Percentiles rank a stretch among this genome's conserved stretches.
These are phyloP conservation scores for Colletotrichum caudatum DNA, from an alignment of 2,329 filamentous ascomycete species.

Conservation along the genomic window DNA sequence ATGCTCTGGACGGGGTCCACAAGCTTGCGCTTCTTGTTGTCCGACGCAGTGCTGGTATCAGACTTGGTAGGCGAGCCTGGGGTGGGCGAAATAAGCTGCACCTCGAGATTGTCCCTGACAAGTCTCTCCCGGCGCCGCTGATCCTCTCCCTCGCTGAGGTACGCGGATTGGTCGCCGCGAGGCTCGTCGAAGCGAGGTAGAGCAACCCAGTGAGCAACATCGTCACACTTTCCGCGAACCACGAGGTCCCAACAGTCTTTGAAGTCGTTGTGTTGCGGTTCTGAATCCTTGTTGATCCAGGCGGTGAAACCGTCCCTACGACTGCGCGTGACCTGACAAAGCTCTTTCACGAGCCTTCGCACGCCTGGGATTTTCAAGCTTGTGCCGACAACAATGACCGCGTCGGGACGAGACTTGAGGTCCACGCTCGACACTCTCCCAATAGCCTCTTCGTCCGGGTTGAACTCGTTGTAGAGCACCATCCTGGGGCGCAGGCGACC, in stretches of 20 bases:
- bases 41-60: constrained; percentile 48
- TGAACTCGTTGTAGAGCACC: constrained; percentile 97
- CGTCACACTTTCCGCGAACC: constrained; percentile 87
- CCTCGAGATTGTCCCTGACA: constrained; percentile 54
- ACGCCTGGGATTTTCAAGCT: constrained; percentile 96
- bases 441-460: constrained; percentile 96
- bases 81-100: constrained; percentile 52
- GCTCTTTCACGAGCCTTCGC: constrained; percentile 86
- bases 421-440: constrained; percentile 90
- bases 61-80: constrained; percentile 45
- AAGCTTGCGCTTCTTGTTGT: constrained; percentile 55
- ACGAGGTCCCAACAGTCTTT: constrained; percentile 95
- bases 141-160: constrained; percentile 59
- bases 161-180: constrained; percentile 62
- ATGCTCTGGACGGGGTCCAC: constrained; percentile 62
- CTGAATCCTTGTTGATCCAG: constrained; percentile 93
- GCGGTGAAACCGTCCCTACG: constrained; percentile 87
- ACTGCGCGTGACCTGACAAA: constrained; percentile 88
- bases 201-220: constrained; percentile 80
- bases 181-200: constrained; percentile 71
- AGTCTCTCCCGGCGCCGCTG: constrained; percentile 53
- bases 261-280: constrained; percentile 85
- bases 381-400: constrained; percentile 93
- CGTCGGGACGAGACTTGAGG: constrained; percentile 86
- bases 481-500: constrained; percentile 91